Percentiles rank a stretch among this genome's conserved stretches.
Evolutionary conservation across 163 green algal species (phyloP).

Genomic region (Chloroidium sp.): DNA sequence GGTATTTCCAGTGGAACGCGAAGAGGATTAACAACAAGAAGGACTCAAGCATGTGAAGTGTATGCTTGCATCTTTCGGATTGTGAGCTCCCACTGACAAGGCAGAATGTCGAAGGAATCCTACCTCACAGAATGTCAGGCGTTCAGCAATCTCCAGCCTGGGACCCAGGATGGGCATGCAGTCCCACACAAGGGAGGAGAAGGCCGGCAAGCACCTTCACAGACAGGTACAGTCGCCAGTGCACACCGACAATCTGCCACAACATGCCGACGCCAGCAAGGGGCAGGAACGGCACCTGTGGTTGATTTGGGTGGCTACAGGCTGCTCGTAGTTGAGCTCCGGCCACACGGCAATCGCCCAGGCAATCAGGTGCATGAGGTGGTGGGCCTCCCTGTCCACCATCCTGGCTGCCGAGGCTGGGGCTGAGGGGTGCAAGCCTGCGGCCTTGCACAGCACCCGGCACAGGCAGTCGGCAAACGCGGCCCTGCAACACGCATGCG

Average conservation of each 20-base stretch:
- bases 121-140: constrained; percentile 20
- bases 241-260: background rate
- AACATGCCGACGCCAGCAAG: background rate
- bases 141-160: constrained; percentile 13
- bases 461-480: constrained; percentile 15
- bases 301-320: too few relatives aligned
- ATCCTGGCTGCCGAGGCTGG: constrained; percentile 10
- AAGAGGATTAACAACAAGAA: background rate
- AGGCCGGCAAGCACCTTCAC: constrained; percentile 2
- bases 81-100: background rate
- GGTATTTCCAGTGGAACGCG: background rate
- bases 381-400: constrained; percentile 11
- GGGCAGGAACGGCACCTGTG: too few relatives aligned
- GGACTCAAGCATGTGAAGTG: background rate
- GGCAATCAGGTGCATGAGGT: constrained; percentile 4
- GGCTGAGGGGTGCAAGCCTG: constrained; percentile 3
- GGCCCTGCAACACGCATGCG: constrained; percentile 4
- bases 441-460: background rate
- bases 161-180: constrained; percentile 13
- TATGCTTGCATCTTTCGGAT: background rate
- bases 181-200: constrained; percentile 14
- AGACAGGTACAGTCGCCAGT: background rate
- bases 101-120: background rate
- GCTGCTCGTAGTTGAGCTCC: too few relatives aligned
- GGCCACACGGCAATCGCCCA: constrained; percentile 7